Base-by-base conservation (phyloP, 352 stramenopile species). In the Labyrinthula sp. region DNA sequence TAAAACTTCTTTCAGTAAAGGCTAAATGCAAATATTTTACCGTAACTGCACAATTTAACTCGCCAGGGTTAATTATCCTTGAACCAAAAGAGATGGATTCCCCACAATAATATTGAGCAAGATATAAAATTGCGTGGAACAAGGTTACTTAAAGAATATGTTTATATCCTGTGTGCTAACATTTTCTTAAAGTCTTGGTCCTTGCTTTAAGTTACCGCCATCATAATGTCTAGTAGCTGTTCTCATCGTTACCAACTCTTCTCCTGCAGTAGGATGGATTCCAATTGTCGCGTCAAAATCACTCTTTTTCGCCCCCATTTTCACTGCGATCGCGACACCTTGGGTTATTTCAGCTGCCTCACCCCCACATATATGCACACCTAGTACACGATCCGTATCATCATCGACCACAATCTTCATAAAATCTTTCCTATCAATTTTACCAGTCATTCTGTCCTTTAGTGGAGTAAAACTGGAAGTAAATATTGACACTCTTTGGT, bases 341-440 rank as follows among this genome's bases (percentile, higher is more conserved):
- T 97, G 86, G 37, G 95, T 72, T 73, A 95, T 92, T 68, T 97
- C 88, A 63, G 94, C 86, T 1, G 73, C 75, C 33, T 70, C 74
- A 35, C 87, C 72, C 40, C 81, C 86, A 47, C 89, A 77, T 29
- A 92, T 65, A 65, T 97, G 86, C 1, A 95, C 63, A 27, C 88
- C 86, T 27, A 97, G 80, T 20, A 97, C 83, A 75, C 34, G 14
- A 10, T 63, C 23, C 22, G 60, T 15, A 22, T 58, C 36, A 24
- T 56, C 24, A 54, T 30, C 28, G 3, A 60, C 48, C 14, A 55
- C 47, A 26, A 65, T 21, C 54, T 82, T 82, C 72, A 82, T 82
- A 25, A 65, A 63, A 1, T 68, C 79, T 60, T 77, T 79, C 30
- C 49, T 58, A 25, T 79, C 64, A n/a, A 39, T 14, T n/a, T n/a